A percentile compares a stretch with the other conserved stretches of the same genome.
Evolutionary conservation across 2,329 filamentous ascomycete genomes (phyloP).

Genomic region (Alternaria angustiovoidea): DNA sequence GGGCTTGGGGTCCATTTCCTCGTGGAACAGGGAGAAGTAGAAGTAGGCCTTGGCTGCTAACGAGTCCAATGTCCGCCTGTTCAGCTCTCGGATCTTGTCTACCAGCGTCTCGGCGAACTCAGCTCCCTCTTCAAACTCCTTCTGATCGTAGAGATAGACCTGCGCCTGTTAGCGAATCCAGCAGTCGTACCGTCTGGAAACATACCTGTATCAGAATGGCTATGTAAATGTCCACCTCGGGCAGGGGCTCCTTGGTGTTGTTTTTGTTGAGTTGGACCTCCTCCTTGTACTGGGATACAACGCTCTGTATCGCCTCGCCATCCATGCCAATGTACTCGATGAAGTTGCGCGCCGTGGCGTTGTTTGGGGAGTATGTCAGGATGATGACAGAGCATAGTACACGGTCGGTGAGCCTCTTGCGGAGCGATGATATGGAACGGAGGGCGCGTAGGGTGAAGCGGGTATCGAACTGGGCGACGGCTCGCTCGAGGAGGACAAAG

Average conservation of each 20-base stretch:
- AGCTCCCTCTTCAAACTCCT: conserved; percentile 79
- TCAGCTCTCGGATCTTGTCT: conserved; percentile 85
- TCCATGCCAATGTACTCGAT: conserved; percentile 74
- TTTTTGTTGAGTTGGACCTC: conserved; percentile 68
- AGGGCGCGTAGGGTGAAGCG: conserved; percentile 94
- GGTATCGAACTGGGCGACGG: conserved; percentile 90
- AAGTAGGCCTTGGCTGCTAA: conserved; percentile 96
- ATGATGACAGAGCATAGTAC: conserved; percentile 82
- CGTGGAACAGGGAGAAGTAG: conserved; percentile 95
- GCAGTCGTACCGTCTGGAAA: neutral
- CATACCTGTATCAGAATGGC: conserved; percentile 70
- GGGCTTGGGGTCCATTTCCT: conserved; percentile 85
- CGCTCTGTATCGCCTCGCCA: conserved; percentile 68
- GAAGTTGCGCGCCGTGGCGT: conserved; percentile 72
- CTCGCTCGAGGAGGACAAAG: conserved; percentile 89
- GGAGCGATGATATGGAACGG: conserved; percentile 92
- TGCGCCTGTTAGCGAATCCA: conserved; percentile 56
- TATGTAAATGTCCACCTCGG: conserved; percentile 88
- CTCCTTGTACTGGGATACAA: conserved; percentile 66
- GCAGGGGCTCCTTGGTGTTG: conserved; percentile 76
- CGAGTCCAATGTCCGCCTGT: conserved; percentile 92
- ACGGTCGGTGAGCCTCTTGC: conserved; percentile 86
- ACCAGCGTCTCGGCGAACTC: conserved; percentile 85
- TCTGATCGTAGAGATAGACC: conserved; percentile 87
- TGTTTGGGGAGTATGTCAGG: conserved; percentile 78